Percentiles rank a stretch among this genome's conserved stretches.
Evolutionary conservation across 2,329 filamentous ascomycete genomes (phyloP).

Genomic region (Seiridium cupressi): DNA sequence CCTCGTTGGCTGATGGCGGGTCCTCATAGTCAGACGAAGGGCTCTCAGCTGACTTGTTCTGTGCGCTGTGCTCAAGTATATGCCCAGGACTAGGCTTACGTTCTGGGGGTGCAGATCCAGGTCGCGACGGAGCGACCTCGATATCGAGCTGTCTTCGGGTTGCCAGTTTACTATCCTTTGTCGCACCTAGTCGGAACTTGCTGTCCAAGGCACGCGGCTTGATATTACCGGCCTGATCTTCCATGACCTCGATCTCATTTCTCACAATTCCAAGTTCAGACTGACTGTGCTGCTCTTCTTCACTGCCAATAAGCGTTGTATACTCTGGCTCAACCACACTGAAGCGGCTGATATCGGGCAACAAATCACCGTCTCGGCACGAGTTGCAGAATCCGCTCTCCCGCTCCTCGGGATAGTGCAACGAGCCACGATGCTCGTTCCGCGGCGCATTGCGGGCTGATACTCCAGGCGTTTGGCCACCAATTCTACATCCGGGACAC

Average conservation of each 20-base stretch:
- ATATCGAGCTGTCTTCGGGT: background rate
- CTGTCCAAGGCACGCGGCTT: background rate
- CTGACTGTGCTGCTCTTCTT: background rate
- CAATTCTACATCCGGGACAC: background rate
- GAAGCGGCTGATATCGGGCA: background rate
- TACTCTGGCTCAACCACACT: background rate
- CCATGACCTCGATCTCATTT: background rate
- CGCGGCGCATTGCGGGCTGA: background rate
- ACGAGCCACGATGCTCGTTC: background rate
- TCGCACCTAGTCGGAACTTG: background rate
- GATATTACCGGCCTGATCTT: background rate
- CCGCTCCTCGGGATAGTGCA: background rate
- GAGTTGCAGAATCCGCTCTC: conserved; percentile 3
- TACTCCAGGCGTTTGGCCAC: background rate
- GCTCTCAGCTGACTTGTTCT: background rate
- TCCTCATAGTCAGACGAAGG: background rate
- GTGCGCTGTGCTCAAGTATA: background rate
- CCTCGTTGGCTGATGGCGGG: background rate
- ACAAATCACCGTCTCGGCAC: background rate
- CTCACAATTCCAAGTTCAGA: too few relatives aligned
- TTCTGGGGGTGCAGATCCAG: background rate
- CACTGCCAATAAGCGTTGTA: background rate
- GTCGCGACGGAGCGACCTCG: background rate
- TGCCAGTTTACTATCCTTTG: background rate
- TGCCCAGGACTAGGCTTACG: background rate